These are phyloP conservation scores for Paramecium sexaurelia DNA, from an alignment of 73 alveolate genomes.

Conservation along the genomic window DNA sequence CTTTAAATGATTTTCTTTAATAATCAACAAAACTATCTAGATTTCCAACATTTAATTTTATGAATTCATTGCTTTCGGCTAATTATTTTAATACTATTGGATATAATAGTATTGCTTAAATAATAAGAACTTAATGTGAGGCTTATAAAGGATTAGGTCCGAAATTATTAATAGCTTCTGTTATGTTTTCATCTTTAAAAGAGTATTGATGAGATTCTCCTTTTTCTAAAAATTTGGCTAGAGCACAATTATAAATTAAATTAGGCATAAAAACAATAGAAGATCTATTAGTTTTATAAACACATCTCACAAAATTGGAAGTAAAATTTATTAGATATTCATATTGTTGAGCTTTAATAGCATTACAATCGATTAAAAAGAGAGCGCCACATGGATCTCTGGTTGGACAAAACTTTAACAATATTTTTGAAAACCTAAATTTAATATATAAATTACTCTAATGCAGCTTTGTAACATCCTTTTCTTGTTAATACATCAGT, in stretches of 20 bases:
- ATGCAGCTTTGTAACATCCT: conserved; percentile 51
- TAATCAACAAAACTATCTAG: neutral
- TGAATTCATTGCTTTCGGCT: conserved; percentile 23
- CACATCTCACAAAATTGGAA: conserved; percentile 1
- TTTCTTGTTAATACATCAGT: conserved; percentile 21
- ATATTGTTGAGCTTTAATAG: neutral
- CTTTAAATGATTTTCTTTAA: conserved; percentile 23
- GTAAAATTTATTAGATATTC: neutral
- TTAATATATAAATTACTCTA: neutral
- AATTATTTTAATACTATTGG: neutral
- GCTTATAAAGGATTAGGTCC: conserved; percentile 36
- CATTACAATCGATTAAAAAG: neutral
- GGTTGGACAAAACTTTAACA: conserved; percentile 20
- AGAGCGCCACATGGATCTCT: conserved; percentile 44
- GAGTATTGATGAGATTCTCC: neutral
- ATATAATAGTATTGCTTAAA: conserved; percentile 16
- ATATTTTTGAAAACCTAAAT: neutral
- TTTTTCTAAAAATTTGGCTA: conserved; percentile 15
- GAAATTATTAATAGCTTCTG: conserved; percentile 5
- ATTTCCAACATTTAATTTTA: conserved; percentile 14
- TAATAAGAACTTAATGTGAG: neutral
- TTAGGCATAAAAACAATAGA: conserved; percentile 40
- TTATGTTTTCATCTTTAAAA: neutral
- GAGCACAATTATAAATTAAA: conserved; percentile 18
- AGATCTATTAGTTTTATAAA: neutral